Conservation (phyloP, 108 stramenopile genomes). For the Schizochytrium sp. region DNA sequence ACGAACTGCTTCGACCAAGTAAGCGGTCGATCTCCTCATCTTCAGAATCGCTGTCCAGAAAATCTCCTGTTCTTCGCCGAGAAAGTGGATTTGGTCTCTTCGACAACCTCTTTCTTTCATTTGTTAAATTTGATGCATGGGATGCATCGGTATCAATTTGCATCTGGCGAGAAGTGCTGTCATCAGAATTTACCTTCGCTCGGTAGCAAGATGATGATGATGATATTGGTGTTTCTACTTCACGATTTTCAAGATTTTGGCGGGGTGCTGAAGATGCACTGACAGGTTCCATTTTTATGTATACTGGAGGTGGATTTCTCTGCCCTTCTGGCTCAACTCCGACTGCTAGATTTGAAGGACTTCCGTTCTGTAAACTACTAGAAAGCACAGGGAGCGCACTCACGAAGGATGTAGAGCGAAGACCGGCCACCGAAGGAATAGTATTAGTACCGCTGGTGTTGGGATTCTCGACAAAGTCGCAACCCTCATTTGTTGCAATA, state of each 20-base stretch:
- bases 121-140: background rate
- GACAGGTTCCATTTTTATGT: too few relatives aligned
- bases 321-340: too few relatives aligned
- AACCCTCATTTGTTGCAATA: background rate
- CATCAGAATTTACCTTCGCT: too few relatives aligned
- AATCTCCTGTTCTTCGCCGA: background rate
- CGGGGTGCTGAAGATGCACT: too few relatives aligned
- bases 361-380: too few relatives aligned
- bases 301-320: too few relatives aligned
- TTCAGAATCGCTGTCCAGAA: slow-evolving; percentile 8
- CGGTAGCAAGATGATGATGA: too few relatives aligned
- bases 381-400: background rate
- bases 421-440: background rate
- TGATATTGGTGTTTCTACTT: too few relatives aligned
- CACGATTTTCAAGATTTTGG: too few relatives aligned
- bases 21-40: background rate
- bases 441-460: background rate
- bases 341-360: too few relatives aligned
- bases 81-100: background rate
- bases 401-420: background rate
- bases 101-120: background rate
- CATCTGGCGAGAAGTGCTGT: too few relatives aligned
- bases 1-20: background rate
- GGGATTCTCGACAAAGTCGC: background rate
- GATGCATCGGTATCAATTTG: background rate